Percentiles rank a stretch among this genome's conserved stretches.
phyloP scores from a whole-genome alignment of 306 rosid species.

The Cucumis sativus region DNA sequence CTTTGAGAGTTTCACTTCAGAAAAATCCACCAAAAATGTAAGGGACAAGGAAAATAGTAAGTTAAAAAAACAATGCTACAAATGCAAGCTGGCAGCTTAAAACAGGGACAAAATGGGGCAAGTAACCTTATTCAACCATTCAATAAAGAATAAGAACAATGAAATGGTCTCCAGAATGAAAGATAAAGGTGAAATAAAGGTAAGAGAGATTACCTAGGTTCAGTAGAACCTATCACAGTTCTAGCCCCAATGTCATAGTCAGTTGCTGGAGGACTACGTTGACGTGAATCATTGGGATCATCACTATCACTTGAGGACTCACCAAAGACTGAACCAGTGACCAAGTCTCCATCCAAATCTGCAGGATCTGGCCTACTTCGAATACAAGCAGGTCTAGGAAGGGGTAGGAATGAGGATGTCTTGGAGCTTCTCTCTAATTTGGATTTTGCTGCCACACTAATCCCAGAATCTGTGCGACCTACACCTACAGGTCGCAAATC shows the following conservation, averaged over 20 bases:
- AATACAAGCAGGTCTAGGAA: slow-evolving; percentile 69
- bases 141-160: neutral
- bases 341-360: slow-evolving; percentile 72
- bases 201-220: slow-evolving; percentile 56
- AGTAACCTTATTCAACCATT: neutral
- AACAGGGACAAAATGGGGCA: neutral
- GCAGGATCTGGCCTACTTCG: slow-evolving; percentile 40
- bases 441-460: slow-evolving; percentile 49
- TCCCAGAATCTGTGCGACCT: slow-evolving; percentile 75
- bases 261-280: slow-evolving; percentile 59
- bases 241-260: slow-evolving; percentile 60
- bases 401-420: slow-evolving; percentile 50
- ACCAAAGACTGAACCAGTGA: slow-evolving; percentile 53
- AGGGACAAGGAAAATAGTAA: slow-evolving; percentile 23
- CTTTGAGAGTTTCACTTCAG: slow-evolving; percentile 57
- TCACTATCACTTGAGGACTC: slow-evolving; percentile 70
- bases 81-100: neutral
- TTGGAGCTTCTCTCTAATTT: slow-evolving; percentile 51
- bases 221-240: slow-evolving; percentile 48
- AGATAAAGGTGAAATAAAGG: neutral
- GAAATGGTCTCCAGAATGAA: neutral
- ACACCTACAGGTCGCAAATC: slow-evolving; percentile 50
- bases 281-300: slow-evolving; percentile 58
- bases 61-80: slow-evolving; percentile 10
- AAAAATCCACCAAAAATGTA: slow-evolving; percentile 17